Percentiles rank a stretch among this genome's conserved stretches.
phyloP scores from a whole-genome alignment of 2,329 filamentous ascomycete species.

The Didymella keratinophila region DNA sequence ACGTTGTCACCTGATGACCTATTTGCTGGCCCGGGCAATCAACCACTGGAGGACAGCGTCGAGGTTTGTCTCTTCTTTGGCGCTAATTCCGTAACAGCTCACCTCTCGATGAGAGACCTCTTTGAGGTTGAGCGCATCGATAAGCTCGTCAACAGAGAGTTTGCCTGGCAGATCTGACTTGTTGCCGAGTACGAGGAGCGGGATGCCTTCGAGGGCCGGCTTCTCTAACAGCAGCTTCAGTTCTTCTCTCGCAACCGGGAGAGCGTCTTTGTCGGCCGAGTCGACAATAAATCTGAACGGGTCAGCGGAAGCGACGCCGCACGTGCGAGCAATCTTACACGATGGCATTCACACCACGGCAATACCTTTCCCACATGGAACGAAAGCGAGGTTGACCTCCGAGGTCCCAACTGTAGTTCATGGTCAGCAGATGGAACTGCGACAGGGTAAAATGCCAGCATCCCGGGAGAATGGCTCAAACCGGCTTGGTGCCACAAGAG shows the following conservation, averaged over 20 bases:
- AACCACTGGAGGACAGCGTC: constrained; percentile 97
- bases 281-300: constrained; percentile 85
- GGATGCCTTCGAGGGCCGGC: constrained; percentile 84
- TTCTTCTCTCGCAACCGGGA: constrained; percentile 89
- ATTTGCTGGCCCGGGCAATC: constrained; percentile 78
- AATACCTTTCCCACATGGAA: constrained; percentile 99
- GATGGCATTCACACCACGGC: constrained; percentile 95
- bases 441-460: constrained; percentile 42
- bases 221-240: constrained; percentile 89
- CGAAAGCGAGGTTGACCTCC: constrained; percentile 96
- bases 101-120: constrained; percentile 91
- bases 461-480: constrained; percentile 42
- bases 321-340: constrained; percentile 64
- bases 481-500: constrained; percentile 48
- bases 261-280: constrained; percentile 81
- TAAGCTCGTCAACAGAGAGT: constrained; percentile 91
- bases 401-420: constrained; percentile 79
- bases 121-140: constrained; percentile 90
- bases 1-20: constrained; percentile 34
- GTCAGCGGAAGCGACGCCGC: constrained; percentile 35
- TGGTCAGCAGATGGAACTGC: constrained; percentile 48
- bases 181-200: constrained; percentile 92
- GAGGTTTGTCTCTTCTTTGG: constrained; percentile 98
- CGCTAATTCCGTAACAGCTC: constrained; percentile 98
- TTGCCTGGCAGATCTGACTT: constrained; percentile 95